Conservation (phyloP, 169 alveolate species). For the Neospora caninum region DNA sequence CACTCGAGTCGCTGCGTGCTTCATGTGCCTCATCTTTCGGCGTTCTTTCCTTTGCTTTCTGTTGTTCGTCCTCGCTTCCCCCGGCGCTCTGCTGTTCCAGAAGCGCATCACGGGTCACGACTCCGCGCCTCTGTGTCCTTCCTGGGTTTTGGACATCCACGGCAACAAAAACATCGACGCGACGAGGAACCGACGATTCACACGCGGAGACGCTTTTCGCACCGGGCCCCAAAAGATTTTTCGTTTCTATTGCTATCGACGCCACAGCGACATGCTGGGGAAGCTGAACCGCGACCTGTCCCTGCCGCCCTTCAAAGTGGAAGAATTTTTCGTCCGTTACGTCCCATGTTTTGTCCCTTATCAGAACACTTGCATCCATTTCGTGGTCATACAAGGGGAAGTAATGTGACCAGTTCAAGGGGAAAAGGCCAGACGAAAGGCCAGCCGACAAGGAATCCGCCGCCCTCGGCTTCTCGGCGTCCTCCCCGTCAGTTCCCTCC, state of each 20-base stretch:
- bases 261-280: not conserved
- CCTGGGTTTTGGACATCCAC: not conserved
- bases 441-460: not conserved
- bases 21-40: not conserved
- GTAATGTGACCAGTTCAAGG: slow-evolving; percentile 3
- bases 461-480: not conserved
- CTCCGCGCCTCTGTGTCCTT: not conserved
- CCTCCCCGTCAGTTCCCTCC: not conserved
- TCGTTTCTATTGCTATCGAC: not conserved
- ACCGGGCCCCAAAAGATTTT: not conserved
- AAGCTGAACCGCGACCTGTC: not conserved
- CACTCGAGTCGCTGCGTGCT: not conserved
- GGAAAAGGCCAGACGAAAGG: not conserved
- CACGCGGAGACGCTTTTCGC: not conserved
- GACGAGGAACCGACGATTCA: not conserved
- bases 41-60: not conserved
- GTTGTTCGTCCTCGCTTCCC: not conserved
- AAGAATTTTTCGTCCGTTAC: not conserved
- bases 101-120: too few species aligned
- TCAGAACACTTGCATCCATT: not conserved
- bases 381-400: slow-evolving; percentile 3
- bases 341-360: not conserved
- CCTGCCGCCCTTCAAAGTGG: not conserved
- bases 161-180: not conserved
- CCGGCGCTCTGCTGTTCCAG: not conserved